Percentiles rank a stretch among this genome's conserved stretches.
Evolutionary conservation across 768 basidiomycete species (phyloP).

Genomic region (Termitomyces sp.): DNA sequence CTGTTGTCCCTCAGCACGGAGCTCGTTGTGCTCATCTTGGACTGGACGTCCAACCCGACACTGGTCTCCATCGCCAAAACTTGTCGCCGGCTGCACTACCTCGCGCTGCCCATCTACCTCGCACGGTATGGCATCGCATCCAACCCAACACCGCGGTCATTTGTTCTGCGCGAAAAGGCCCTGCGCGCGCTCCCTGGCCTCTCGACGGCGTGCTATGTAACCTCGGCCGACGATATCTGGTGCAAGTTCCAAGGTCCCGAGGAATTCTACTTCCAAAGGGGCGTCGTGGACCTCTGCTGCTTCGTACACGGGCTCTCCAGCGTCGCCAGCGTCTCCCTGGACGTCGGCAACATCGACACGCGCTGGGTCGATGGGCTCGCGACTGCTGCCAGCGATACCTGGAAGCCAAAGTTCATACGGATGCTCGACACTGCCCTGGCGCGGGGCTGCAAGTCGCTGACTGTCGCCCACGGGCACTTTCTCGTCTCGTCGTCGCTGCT

Average conservation of each 20-base stretch:
- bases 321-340: slow-evolving; percentile 12
- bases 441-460: slow-evolving; percentile 13
- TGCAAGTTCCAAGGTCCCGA: slow-evolving; percentile 16
- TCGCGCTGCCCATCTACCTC: slow-evolving; percentile 18
- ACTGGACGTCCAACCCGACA: slow-evolving; percentile 4
- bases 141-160: slow-evolving; percentile 7
- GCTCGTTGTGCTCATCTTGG: slow-evolving; percentile 15
- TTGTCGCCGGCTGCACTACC: slow-evolving; percentile 15
- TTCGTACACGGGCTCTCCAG: slow-evolving; percentile 12
- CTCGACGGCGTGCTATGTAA: slow-evolving; percentile 11
- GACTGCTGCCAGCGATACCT: slow-evolving; percentile 9
- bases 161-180: slow-evolving; percentile 10
- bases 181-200: slow-evolving; percentile 16
- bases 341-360: slow-evolving; percentile 17
- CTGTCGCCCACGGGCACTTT: slow-evolving; percentile 17
- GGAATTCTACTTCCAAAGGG: slow-evolving; percentile 11
- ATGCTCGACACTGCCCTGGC: slow-evolving; percentile 14
- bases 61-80: slow-evolving; percentile 14
- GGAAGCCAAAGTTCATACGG: slow-evolving; percentile 14
- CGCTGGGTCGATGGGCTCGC: slow-evolving; percentile 18
- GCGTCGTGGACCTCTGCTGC: slow-evolving; percentile 11
- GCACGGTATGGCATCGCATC: slow-evolving; percentile 12
- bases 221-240: slow-evolving; percentile 15
- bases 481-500: slow-evolving; percentile 3
- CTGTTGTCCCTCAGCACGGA: slow-evolving; percentile 18